phyloP scores from a whole-genome alignment of 2,329 filamentous ascomycete species.

The Oidium heveae region DNA sequence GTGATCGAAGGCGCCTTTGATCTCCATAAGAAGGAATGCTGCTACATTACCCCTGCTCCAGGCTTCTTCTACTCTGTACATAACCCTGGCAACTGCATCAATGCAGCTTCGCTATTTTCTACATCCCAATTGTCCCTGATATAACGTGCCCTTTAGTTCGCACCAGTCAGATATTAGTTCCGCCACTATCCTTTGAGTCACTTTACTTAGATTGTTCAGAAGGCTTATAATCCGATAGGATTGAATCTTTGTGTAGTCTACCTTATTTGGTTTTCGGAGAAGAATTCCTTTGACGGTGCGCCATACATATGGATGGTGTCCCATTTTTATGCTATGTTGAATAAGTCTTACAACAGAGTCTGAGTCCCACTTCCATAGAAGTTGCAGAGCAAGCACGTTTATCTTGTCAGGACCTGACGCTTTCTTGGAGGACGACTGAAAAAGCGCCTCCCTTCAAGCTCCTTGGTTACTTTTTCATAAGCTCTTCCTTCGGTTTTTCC shows the following conservation, averaged over 20 bases:
- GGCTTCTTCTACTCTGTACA: too few relatives aligned
- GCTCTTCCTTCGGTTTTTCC: background rate
- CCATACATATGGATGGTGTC: background rate
- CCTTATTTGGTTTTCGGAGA: background rate
- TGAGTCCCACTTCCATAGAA: background rate
- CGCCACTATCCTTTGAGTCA: background rate
- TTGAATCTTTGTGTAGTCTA: background rate
- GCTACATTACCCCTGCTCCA: background rate
- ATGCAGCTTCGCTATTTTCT: too few relatives aligned
- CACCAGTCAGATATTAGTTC: background rate
- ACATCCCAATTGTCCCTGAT: background rate
- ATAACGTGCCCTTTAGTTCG: background rate
- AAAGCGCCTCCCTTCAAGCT: background rate
- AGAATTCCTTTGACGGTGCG: background rate
- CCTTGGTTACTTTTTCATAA: background rate
- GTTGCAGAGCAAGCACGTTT: background rate
- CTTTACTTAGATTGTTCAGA: background rate
- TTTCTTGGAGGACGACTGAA: background rate
- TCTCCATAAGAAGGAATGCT: background rate
- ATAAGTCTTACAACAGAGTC: background rate
- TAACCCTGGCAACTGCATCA: too few relatives aligned
- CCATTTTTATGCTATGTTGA: background rate
- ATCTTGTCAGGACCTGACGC: background rate
- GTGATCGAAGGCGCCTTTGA: constrained; percentile 1
- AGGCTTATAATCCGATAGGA: background rate